phyloP scores from a whole-genome alignment of 345 rosid genomes.

The Laguncularia racemosa region DNA sequence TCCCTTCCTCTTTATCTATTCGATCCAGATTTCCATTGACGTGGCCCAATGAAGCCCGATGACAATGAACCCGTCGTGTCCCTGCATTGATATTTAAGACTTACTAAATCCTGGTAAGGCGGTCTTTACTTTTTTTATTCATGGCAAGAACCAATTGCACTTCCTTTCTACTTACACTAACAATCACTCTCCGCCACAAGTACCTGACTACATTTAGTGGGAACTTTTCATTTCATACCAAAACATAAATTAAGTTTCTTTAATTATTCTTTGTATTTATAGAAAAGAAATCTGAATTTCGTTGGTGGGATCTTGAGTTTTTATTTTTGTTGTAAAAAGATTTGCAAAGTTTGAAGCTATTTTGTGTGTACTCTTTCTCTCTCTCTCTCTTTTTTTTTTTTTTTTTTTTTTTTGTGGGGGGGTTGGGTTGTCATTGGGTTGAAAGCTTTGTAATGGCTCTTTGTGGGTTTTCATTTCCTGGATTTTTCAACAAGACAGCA shows the following conservation, averaged over 20 bases:
- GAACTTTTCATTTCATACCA: too few relatives aligned
- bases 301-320: too few relatives aligned
- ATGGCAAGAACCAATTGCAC: too few relatives aligned
- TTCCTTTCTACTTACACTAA: too few relatives aligned
- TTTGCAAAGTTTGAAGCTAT: neutral
- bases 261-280: too few relatives aligned
- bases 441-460: conserved; percentile 43
- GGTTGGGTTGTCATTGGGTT: neutral
- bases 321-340: too few relatives aligned
- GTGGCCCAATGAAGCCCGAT: conserved; percentile 60
- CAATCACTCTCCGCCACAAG: too few relatives aligned
- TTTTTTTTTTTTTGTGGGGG: neutral
- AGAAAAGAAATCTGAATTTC: too few relatives aligned
- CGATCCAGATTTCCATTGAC: conserved; percentile 28
- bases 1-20: conserved; percentile 26
- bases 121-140: neutral
- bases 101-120: too few relatives aligned
- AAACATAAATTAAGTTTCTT: too few relatives aligned
- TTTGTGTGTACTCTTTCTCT: too few relatives aligned
- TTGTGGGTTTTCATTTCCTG: conserved; percentile 60
- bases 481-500: conserved; percentile 24
- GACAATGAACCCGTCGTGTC: neutral
- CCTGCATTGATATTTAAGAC: neutral
- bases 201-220: too few relatives aligned
- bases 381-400: neutral